Conservation (phyloP, 495 filamentous ascomycete species). For the Hypoxylon trugodes region DNA sequence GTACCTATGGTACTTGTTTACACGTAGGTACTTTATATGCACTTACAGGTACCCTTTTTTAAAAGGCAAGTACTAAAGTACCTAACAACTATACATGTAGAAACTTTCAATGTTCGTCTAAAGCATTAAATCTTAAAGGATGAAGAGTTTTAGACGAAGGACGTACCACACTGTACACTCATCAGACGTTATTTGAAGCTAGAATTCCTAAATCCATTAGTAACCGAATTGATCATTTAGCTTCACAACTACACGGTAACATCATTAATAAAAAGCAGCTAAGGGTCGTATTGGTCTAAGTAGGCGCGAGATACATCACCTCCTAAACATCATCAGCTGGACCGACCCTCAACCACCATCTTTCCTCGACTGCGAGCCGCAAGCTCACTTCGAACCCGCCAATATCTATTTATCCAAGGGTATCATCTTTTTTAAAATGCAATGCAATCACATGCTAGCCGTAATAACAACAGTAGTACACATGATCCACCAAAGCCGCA, state of each 20-base stretch:
- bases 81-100: background rate
- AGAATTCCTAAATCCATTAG: no score
- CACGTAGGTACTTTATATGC: background rate
- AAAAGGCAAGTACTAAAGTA: no score
- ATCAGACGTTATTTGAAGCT: no score
- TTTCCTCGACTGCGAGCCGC: conserved; percentile 17
- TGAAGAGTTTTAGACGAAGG: background rate
- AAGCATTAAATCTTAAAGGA: background rate
- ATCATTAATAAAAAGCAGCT: conserved; percentile 25
- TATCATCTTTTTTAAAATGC: conserved; percentile 18
- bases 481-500: background rate
- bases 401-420: conserved; percentile 7
- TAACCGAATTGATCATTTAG: no score
- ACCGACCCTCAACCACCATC: conserved; percentile 24
- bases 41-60: no score
- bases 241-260: background rate
- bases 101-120: background rate
- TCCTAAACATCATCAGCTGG: conserved; percentile 15
- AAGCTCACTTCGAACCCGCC: conserved; percentile 4
- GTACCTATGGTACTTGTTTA: background rate
- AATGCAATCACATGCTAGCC: background rate
- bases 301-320: conserved; percentile 16
- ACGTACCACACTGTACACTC: background rate
- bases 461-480: conserved; percentile 2
- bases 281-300: conserved; percentile 33